Evolutionary conservation across 129 eudicot genomes (phyloP).

Genomic region (Logfia minima): DNA sequence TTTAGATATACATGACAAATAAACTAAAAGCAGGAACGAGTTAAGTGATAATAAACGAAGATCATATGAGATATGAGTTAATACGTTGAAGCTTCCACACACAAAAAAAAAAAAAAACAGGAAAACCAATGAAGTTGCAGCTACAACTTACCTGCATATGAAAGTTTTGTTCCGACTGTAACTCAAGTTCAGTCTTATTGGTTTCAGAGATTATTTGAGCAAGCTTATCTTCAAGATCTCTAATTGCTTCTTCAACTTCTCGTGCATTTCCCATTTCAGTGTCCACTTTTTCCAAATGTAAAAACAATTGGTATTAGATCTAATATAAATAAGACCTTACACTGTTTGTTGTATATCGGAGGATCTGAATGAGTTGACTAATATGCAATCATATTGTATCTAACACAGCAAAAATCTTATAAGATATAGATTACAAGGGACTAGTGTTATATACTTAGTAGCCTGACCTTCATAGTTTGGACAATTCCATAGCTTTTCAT

Average conservation of each 20-base stretch:
- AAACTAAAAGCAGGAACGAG: neutral
- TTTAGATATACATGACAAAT: neutral
- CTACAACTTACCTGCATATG: conserved; percentile 46
- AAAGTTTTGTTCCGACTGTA: conserved; percentile 43
- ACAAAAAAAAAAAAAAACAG: no score
- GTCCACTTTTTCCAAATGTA: conserved; percentile 28
- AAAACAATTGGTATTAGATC: conserved; percentile 5
- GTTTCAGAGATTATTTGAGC: conserved; percentile 52
- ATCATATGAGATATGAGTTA: neutral
- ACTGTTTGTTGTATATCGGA: neutral
- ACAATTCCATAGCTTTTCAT: neutral
- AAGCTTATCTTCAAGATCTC: conserved; percentile 48
- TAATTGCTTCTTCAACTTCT: conserved; percentile 44
- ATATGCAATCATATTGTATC: neutral
- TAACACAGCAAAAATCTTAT: neutral
- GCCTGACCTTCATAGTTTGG: neutral
- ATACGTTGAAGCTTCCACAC: neutral
- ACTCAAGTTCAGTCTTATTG: conserved; percentile 42
- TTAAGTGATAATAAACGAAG: neutral
- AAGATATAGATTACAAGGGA: neutral
- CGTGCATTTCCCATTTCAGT: conserved; percentile 14
- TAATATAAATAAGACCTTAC: neutral
- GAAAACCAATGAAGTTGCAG: conserved; percentile 14
- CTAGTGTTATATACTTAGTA: neutral
- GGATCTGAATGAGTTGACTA: neutral